Evolutionary conservation across 2,329 filamentous ascomycete genomes (phyloP).

Genomic region (Scortechinia acanthostroma): DNA sequence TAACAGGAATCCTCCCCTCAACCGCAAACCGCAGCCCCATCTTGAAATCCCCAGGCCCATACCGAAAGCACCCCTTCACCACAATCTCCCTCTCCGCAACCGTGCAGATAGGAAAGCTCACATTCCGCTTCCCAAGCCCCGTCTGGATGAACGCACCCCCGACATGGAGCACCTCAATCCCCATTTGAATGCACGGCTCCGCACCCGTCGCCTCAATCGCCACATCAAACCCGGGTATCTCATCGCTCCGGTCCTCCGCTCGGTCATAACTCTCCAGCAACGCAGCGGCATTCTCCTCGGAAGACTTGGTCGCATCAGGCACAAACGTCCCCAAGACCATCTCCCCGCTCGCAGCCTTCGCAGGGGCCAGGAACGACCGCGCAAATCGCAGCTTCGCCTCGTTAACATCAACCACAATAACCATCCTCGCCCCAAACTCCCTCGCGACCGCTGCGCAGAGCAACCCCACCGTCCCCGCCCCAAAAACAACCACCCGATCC

Average conservation of each 20-base stretch:
- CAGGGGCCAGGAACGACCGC: conserved; percentile 3
- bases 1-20: background rate
- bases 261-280: too few relatives aligned
- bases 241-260: too few relatives aligned
- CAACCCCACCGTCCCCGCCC: background rate
- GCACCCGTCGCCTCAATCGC: background rate
- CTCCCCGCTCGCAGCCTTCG: too few relatives aligned
- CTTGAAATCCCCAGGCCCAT: background rate
- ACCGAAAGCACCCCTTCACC: background rate
- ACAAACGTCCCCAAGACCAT: too few relatives aligned
- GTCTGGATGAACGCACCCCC: background rate
- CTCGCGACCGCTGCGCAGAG: too few relatives aligned
- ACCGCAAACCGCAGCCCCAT: background rate
- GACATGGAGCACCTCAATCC: background rate
- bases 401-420: conserved; percentile 6
- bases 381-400: conserved; percentile 6
- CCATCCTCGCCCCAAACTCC: conserved; percentile 4
- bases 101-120: background rate
- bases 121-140: background rate
- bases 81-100: background rate
- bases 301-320: too few relatives aligned
- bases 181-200: background rate
- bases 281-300: too few relatives aligned
- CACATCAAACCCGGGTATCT: too few relatives aligned
- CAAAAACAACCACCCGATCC: background rate